Base-by-base conservation (phyloP, 2,329 filamentous ascomycete genomes). In the Fusarium xyrophilum region DNA sequence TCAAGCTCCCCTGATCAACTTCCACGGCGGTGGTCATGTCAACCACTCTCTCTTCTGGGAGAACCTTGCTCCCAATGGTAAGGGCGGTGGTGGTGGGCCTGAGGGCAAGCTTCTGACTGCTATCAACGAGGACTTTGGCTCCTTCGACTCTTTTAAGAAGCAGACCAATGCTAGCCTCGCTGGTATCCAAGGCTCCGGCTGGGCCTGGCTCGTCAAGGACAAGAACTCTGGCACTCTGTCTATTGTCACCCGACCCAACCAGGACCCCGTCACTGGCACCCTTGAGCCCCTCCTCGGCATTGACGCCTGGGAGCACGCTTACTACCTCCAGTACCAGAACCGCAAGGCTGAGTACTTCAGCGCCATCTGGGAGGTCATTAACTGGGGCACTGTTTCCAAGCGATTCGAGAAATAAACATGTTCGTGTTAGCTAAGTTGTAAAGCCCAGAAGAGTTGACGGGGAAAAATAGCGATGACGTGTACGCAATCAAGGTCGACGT, bases 291-390 rank as follows among this genome's bases (percentile, higher is more conserved):
- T 97, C 50, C 83, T 97, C 47, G 94, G 94, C 60, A 91, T 97
- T 75, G 94, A 97, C 83, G 94, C 93, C 56, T 97, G 93, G 93
- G 93, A 97, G 85, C 93, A 97, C 82, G 93, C 93, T 54, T 97
- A 96, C 85, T 96, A 97, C 83, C 86, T 97, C 67, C 93, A 97
- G 84, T 97, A 97, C 83, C 88, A 97, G 88, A 97, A 97, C 86
- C 90, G 93, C 81, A 97, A 97, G 89, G 93, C 91, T 60, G 93
- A 97, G 84, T 97, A 97, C 86, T 97, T 97, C 82, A 87, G 87
- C 75, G 93, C 93, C 62, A 91, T 97, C 79, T 97, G 94, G 94
- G 92, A 97, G 73, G 93, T 97, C 51, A 84, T 97, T 80, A 97
- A 97, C 89, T 97, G 94, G 94, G 93, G 93, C 87, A 88, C 91